Evolutionary conservation across 306 rosid genomes (phyloP), one percentile per base, ranked within the genome.

Genomic region (cucumber (Cucumis sativus)): DNA sequence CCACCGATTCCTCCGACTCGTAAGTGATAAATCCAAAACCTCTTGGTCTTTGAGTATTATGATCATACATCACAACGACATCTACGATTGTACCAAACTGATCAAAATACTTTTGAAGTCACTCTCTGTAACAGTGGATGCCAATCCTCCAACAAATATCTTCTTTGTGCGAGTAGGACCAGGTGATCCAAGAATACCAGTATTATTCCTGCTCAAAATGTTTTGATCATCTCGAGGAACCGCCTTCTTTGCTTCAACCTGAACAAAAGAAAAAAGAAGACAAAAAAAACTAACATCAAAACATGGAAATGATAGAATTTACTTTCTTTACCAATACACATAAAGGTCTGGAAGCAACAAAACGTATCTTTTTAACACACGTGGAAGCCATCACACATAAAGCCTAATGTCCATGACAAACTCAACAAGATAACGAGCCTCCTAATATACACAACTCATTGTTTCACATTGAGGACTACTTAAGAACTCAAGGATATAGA

Each of bases 241-340:
- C 63, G 97, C 98, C 86, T 94, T 94, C 87, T 94, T 94, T 6
- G 98, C 98, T 85, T 94, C 98, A 82, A 94, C 98, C 98, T 94
- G 79, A 76, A 47, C 37, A 79, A 33, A 7, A 23, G 54, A 64
- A 84, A 11, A 8, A 7, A 23, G 54, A 64, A 84, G 1, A 4
- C 40, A 5, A 33, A 7, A 23, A 64, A 84, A 18, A 8, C 14
- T 1, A 4, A 59, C 61, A 76, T 25, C 64, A 3, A 75, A 60
- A 75, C 55, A 75, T 56, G 65, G 40, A 37, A 41, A 74, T 33
- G 14, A 16, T 35, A 56, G 40, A 35, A 6, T 21, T 71, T 45
- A 47, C 8, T 25, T 41, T 71, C 41, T 23, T 71, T 47, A 13
- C 45, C 5, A 16, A 28, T 49, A 28, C 76, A 47, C 13, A 21